Base-by-base conservation (phyloP, 495 filamentous ascomycete genomes). In the Aspergillus conjunctus region DNA sequence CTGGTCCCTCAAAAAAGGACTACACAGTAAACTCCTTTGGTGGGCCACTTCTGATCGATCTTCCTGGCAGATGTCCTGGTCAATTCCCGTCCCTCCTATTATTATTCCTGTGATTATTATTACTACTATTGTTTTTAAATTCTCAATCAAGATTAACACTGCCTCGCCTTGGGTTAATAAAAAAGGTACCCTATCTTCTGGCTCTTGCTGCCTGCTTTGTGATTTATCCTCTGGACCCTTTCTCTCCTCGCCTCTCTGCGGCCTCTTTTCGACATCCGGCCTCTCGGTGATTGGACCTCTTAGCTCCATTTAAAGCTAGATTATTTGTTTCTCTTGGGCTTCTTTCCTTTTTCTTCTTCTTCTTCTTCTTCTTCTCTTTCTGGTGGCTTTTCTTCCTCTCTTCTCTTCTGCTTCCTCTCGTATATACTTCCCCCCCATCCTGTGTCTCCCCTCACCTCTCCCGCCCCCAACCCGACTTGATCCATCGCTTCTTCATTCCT, bases 391-490 rank as follows among this genome's bases (percentile, higher is more conserved):
- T 54, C n/a, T 32, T 31, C 26, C 48, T 51, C 48, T 46, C 21
- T 48, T 37, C 58, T 54, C 39, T 32, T 11, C 20, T 17, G 52
- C 20, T 33, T 20, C 22, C 30, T 30, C 56, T 41, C 44, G 17
- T 21, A 46, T 17, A 46, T 21, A 46, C 44, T 17, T 20, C 44
- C 34, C 34, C 7, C 34, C 34, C 34, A n/a, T n/a, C n/a, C n/a
- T 51, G 26, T 37, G n/a, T 54, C 59, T 50, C 32, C 45, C 55
- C 54, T 54, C 30, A 20, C 33, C 44, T 31, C 33, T 55, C 45
- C 54, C 17, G 22, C 48, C 50, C 31, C 8, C 51, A 48, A 41
- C 45, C 15, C 26, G 17, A 22, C 37, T 58, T 14, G 17, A 37
- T 58, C 48, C 7, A 17, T 43, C 20, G 31, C 49, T 32, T 32